Base-by-base conservation (phyloP, 1,284 basidiomycete species). In the Marasmius sp. region DNA sequence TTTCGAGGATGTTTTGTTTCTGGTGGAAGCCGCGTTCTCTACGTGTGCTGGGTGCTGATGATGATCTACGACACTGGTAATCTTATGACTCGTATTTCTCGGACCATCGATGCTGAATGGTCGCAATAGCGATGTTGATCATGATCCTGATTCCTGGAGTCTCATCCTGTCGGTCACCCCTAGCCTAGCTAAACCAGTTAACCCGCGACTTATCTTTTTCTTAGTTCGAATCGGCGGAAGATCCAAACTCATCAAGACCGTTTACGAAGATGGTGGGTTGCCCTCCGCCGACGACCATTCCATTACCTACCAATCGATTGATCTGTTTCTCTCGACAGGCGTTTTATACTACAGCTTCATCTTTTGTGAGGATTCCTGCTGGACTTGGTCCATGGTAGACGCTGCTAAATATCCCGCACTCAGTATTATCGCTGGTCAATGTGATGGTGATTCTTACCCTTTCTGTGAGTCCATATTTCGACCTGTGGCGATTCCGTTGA, bases 51-150 rank as follows among this genome's bases (percentile, higher is more conserved):
- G 52, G 52, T 54, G 8, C 8, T 37, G 12, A 16, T 33, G 52
- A 38, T 54, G 52, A 36, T n/a, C 10, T 54, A 54, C 34, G 52
- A 54, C 37, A 38, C 52, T 54, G 52, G 52, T 54, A n/a, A 54
- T 34, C 20, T n/a, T 2, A 37, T 18, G 36, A 38, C 16, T 20
- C 16, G 20, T 47, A 8, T 8, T 6, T 6, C 2, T 8, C 11
- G 9, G 11, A 37, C 16, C 1, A 12, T 14, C 9, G 7, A 37
- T 9, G 16, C 16, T 27, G 27, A 27, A n/a, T 6, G 33, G 5
- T 54, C 5, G 3, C 38, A 6, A 18, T n/a, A 54, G 52, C 34
- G 11, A 54, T 16, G 16, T 37, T 54, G 6, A 38, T 54, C 8
- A 54, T 54, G 52, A 54, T 54, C 9, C n/a, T 54, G 9, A 54